Conservation (phyloP, 2,329 filamentous ascomycete genomes). For the Zymoseptoria tritici region DNA sequence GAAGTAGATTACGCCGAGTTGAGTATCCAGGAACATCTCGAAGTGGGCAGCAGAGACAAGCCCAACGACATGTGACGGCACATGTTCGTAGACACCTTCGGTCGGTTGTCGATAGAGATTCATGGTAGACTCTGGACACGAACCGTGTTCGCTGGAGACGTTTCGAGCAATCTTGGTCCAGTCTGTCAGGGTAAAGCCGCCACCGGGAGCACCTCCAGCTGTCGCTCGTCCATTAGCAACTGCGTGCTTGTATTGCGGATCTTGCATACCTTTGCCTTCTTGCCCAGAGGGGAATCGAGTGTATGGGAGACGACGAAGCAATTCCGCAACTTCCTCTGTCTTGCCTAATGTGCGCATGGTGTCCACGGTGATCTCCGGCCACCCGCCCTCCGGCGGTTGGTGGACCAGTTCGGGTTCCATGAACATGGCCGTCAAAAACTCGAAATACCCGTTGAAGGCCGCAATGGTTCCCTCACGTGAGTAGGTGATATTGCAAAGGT, state of each 20-base stretch:
- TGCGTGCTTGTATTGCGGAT: too few species aligned
- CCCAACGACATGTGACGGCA: not conserved
- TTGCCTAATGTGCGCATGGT: slow-evolving; percentile 2
- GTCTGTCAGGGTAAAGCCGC: not conserved
- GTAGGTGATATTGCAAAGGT: not conserved
- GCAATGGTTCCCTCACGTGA: not conserved
- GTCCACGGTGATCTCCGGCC: slow-evolving; percentile 2
- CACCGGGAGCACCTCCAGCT: not conserved
- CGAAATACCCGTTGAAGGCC: slow-evolving; percentile 1
- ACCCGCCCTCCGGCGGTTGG: slow-evolving; percentile 1
- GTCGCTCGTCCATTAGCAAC: too few species aligned
- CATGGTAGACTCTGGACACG: not conserved
- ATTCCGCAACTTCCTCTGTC: slow-evolving; percentile 3
- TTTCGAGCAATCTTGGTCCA: not conserved
- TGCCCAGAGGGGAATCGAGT: not conserved
- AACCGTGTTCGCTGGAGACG: not conserved
- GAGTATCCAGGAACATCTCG: slow-evolving; percentile 2
- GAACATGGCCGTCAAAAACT: not conserved
- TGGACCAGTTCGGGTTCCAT: slow-evolving; percentile 1
- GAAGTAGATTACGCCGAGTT: not conserved
- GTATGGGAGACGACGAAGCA: slow-evolving; percentile 7
- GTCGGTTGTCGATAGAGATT: not conserved
- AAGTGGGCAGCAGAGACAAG: not conserved
- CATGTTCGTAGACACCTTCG: not conserved
- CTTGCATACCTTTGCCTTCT: not conserved